Evolutionary conservation across 371 early-diverging fungal species (phyloP).

Genomic region (Nosema muscidifuracis): DNA sequence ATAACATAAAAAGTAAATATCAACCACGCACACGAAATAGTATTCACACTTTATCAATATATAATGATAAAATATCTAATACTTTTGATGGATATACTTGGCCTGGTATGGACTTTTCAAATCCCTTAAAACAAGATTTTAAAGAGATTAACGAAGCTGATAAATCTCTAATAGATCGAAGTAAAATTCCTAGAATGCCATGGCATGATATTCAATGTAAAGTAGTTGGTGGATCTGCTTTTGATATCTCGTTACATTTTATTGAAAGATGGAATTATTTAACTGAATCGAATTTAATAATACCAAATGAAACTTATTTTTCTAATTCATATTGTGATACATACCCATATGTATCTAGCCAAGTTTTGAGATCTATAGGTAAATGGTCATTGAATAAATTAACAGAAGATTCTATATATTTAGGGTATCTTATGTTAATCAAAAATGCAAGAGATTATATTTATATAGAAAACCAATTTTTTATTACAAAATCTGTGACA

Average conservation of each 20-base stretch:
- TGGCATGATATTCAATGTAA: constrained; percentile 79
- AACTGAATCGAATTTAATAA: neutral
- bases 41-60: no score
- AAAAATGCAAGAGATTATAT: constrained; percentile 71
- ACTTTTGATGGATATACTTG: constrained; percentile 62
- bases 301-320: constrained; percentile 2
- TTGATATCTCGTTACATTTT: constrained; percentile 77
- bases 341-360: constrained; percentile 66
- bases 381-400: constrained; percentile 55
- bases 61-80: no score
- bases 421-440: constrained; percentile 72
- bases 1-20: neutral
- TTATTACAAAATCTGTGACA: constrained; percentile 63
- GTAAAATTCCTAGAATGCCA: constrained; percentile 71
- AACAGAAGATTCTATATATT: constrained; percentile 72
- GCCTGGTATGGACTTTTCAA: constrained; percentile 79
- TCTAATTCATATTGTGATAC: neutral
- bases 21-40: no score
- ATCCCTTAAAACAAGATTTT: constrained; percentile 81
- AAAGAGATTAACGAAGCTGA: constrained; percentile 66
- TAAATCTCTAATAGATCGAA: constrained; percentile 60
- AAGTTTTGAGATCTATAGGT: constrained; percentile 60
- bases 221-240: constrained; percentile 68
- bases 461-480: constrained; percentile 91
- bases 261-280: constrained; percentile 69